Evolutionary conservation across 306 rosid genomes (phyloP), one percentile per base, ranked within the genome.

Genomic region (Castanopsis chinensis): DNA sequence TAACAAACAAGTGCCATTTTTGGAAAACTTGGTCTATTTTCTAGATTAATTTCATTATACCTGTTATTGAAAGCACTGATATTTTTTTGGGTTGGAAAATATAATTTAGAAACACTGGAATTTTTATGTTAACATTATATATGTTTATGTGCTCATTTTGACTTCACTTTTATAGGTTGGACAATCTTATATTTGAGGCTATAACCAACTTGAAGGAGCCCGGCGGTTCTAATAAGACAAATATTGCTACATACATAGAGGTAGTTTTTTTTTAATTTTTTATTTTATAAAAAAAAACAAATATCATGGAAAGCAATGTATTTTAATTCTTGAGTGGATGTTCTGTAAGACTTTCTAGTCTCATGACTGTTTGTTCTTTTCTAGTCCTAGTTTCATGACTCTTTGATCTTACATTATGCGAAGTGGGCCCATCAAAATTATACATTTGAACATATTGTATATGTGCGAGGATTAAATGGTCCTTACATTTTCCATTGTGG

Each of bases 221-320:
- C 41, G 89, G 93, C 45, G 98, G 99, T 69, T 93, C 99, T 77
- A 93, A 91, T 80, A 95, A 91, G 90, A 93, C 98, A 55, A 61
- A 88, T 60, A 95, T 95, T 81, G 91, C 93, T 28, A 78, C 94
- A 20, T 95, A 91, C 82, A 95, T 95, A 17, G 97, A 90, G 99
- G 99, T 95, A 86, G 9, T 18, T 69, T 33, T n/a, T 67, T 25
- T 64, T 78, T 51, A 83, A 15, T 30, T 73, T 74, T 49, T 30
- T n/a, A n/a, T n/a, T n/a, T n/a, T n/a, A n/a, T n/a, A n/a, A 60
- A 37, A 70, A 13, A 14, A 33, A 41, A 78, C 17, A 12, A 17
- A 1, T 51, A 51, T 11, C 63, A 67, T 53, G 56, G 69, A 69
- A 18, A 67, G 73, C 54, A n/a, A 54, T 81, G 83, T 61, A 11